Conservation (phyloP, 257 asterid species). For the Solanum virginianum region DNA sequence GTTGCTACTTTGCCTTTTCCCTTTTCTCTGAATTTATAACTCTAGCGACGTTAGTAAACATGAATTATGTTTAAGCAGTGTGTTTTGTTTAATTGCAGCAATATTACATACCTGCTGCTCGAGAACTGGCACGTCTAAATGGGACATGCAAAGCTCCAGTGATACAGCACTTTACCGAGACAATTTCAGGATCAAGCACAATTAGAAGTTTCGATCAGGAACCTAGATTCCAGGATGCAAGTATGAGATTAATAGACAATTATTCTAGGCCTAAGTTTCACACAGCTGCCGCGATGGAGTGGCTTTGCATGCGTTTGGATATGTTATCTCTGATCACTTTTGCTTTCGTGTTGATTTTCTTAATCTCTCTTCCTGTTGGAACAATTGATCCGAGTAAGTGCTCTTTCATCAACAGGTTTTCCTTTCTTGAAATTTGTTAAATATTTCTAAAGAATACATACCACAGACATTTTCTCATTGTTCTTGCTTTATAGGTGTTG, state of each 20-base stretch:
- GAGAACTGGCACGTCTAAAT: constrained; percentile 70
- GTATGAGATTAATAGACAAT: constrained; percentile 67
- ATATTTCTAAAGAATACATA: neutral
- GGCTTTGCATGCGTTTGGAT: constrained; percentile 91
- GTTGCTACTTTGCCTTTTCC: constrained; percentile 11
- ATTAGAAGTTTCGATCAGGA: constrained; percentile 78
- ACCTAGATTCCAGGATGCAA: constrained; percentile 46
- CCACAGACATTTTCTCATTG: neutral
- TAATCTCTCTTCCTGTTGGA: constrained; percentile 70
- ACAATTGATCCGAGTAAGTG: constrained; percentile 67
- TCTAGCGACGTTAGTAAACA: neutral
- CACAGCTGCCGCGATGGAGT: constrained; percentile 70
- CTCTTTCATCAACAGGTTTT: neutral
- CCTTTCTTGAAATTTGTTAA: neutral
- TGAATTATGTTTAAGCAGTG: neutral
- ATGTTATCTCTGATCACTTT: constrained; percentile 59
- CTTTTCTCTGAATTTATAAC: neutral
- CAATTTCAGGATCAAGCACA: constrained; percentile 77
- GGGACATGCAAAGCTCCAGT: constrained; percentile 90
- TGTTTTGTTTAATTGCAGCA: constrained; percentile 20
- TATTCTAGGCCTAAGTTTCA: constrained; percentile 79
- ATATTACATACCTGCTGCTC: constrained; percentile 78
- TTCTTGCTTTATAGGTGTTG: constrained; percentile 44
- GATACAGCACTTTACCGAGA: constrained; percentile 85
- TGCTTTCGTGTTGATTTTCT: constrained; percentile 48